Evolutionary conservation across 2,329 filamentous ascomycete species (phyloP).

Genomic region (Aspergillus sp.): DNA sequence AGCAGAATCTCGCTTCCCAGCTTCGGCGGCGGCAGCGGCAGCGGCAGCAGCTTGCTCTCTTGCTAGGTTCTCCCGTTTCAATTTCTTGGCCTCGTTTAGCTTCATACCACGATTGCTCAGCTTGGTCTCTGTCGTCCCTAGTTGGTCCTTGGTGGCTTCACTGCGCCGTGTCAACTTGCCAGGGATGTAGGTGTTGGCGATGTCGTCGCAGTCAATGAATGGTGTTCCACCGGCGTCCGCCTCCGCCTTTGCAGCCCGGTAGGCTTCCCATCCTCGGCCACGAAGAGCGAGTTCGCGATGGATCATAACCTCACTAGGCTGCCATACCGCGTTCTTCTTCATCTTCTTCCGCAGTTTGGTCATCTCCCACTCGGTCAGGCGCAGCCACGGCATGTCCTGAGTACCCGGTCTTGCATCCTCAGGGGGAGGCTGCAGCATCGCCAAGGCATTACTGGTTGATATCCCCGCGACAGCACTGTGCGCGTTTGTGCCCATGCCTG

Average conservation of each 20-base stretch:
- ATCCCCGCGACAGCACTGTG: conserved; percentile 36
- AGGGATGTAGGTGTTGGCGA: conserved; percentile 33
- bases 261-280: conserved; percentile 51
- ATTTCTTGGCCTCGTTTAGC: conserved; percentile 57
- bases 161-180: conserved; percentile 36
- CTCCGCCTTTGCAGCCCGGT: conserved; percentile 45
- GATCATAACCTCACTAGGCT: conserved; percentile 63
- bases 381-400: conserved; percentile 59
- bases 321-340: conserved; percentile 69
- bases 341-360: conserved; percentile 62
- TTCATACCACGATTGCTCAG: conserved; percentile 57
- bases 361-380: conserved; percentile 64
- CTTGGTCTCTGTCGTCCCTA: conserved; percentile 44
- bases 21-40: conserved; percentile 13
- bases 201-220: conserved; percentile 55
- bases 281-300: conserved; percentile 57
- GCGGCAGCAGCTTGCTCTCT: conserved; percentile 42
- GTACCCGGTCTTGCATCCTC: conserved; percentile 56
- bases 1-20: not conserved
- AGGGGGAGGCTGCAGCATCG: conserved; percentile 56
- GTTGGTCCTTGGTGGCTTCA: conserved; percentile 35
- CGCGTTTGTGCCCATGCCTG: conserved; percentile 7
- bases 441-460: conserved; percentile 58
- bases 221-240: conserved; percentile 48
- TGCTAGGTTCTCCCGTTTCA: conserved; percentile 52